phyloP scores from a whole-genome alignment of 225 moss, liverwort and hornwort genomes.

The Sphagnum contortum region DNA sequence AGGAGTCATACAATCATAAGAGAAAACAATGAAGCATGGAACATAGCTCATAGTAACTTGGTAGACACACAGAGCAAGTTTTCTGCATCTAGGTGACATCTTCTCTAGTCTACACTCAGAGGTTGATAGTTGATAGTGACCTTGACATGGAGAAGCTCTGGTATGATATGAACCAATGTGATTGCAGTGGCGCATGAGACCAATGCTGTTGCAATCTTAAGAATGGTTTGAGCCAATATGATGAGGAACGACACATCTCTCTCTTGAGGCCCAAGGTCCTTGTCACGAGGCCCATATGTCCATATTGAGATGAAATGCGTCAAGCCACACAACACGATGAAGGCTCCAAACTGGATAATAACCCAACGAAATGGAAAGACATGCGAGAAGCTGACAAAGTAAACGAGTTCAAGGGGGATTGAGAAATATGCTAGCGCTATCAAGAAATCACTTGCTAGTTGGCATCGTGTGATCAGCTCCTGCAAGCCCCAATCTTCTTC shows the following conservation, averaged over 20 bases:
- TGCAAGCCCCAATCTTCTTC: slow-evolving; percentile 74
- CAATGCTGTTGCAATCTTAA: slow-evolving; percentile 77
- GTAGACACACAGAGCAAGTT: no score
- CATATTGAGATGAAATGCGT: slow-evolving; percentile 89
- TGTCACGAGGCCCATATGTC: slow-evolving; percentile 73
- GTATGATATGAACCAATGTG: slow-evolving; percentile 75
- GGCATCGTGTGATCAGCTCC: slow-evolving; percentile 70
- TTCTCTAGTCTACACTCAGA: no score
- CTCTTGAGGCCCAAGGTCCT: no score
- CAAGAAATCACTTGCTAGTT: slow-evolving; percentile 83
- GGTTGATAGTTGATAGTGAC: slow-evolving; percentile 15
- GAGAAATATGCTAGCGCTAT: slow-evolving; percentile 94
- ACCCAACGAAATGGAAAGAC: slow-evolving; percentile 88
- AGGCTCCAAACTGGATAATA: slow-evolving; percentile 78
- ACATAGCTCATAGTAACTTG: no score
- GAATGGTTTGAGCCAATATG: slow-evolving; percentile 69
- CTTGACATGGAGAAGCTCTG: slow-evolving; percentile 84
- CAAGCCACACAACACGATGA: slow-evolving; percentile 84
- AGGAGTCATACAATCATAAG: no score
- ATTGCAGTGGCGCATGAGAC: slow-evolving; percentile 91
- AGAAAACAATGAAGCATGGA: no score
- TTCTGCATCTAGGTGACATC: no score
- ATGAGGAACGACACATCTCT: slow-evolving; percentile 40
- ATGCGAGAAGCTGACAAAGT: slow-evolving; percentile 82
- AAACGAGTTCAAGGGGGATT: slow-evolving; percentile 82